phyloP scores from a whole-genome alignment of 495 filamentous ascomycete species.

The Tuber aestivum region DNA sequence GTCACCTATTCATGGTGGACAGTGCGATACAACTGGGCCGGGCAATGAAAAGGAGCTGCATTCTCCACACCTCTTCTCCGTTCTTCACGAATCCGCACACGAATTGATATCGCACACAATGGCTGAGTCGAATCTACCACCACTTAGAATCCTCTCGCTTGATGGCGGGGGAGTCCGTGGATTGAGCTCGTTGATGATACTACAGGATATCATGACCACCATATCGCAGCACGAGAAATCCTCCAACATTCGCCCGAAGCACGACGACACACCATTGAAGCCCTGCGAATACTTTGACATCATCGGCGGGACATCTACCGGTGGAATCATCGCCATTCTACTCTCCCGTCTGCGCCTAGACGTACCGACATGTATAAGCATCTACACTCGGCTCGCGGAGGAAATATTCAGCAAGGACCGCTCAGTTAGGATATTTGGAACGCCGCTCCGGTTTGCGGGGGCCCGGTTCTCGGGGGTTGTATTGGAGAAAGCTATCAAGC shows the following conservation, averaged over 20 bases:
- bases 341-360: constrained; percentile 30
- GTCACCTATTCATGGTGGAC: neutral
- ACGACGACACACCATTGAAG: constrained; percentile 53
- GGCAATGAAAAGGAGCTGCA: neutral
- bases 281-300: constrained; percentile 34
- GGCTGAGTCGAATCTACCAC: constrained; percentile 11
- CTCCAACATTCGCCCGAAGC: constrained; percentile 58
- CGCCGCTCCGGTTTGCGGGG: constrained; percentile 72
- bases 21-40: neutral
- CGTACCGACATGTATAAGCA: constrained; percentile 27
- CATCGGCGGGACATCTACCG: constrained; percentile 37
- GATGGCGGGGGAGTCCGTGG: constrained; percentile 56
- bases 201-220: constrained; percentile 49
- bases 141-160: constrained; percentile 45
- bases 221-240: constrained; percentile 53
- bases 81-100: neutral
- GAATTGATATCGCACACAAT: constrained; percentile 4
- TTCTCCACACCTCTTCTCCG: neutral
- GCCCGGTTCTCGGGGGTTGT: constrained; percentile 92
- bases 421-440: constrained; percentile 40
- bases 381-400: constrained; percentile 24
- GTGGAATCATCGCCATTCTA: constrained; percentile 32
- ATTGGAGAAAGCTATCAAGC: constrained; percentile 80
- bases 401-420: constrained; percentile 41
- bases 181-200: constrained; percentile 50